Conservation (phyloP, 257 asterid genomes). For the Leptodermis oblonga region DNA sequence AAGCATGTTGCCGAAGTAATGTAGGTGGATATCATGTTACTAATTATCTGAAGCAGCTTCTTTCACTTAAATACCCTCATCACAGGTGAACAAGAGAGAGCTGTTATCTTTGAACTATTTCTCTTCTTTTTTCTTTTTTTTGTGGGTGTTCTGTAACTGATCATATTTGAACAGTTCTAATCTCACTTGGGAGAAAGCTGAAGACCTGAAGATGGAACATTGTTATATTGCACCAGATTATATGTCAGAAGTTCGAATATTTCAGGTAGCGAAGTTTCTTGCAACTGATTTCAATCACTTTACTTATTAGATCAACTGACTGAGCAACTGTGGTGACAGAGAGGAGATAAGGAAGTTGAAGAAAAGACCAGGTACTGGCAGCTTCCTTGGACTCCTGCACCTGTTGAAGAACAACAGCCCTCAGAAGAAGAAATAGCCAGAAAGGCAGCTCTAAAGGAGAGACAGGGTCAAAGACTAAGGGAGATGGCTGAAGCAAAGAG, state of each 20-base stretch:
- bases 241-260: slow-evolving; percentile 64
- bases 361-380: slow-evolving; percentile 89
- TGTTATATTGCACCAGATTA: slow-evolving; percentile 84
- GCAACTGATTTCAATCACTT: slow-evolving; percentile 14
- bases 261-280: slow-evolving; percentile 54
- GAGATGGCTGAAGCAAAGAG: slow-evolving; percentile 99
- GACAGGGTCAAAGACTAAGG: slow-evolving; percentile 94
- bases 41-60: slow-evolving; percentile 92
- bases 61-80: slow-evolving; percentile 96
- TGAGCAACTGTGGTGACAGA: slow-evolving; percentile 35
- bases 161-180: slow-evolving; percentile 52
- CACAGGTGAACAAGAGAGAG: slow-evolving; percentile 62
- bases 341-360: slow-evolving; percentile 76
- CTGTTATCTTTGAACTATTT: slow-evolving; percentile 12
- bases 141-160: slow-evolving; percentile 19
- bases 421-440: slow-evolving; percentile 98
- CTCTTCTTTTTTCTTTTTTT: too few species aligned
- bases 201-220: slow-evolving; percentile 96
- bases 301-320: slow-evolving; percentile 14
- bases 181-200: slow-evolving; percentile 97
- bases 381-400: slow-evolving; percentile 94
- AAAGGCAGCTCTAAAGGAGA: slow-evolving; percentile 94
- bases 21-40: slow-evolving; percentile 96
- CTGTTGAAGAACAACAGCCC: slow-evolving; percentile 81
- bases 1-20: slow-evolving; percentile 89